Evolutionary conservation across 2,329 filamentous ascomycete species (phyloP).

Genomic region (Verticillium klebahnii): DNA sequence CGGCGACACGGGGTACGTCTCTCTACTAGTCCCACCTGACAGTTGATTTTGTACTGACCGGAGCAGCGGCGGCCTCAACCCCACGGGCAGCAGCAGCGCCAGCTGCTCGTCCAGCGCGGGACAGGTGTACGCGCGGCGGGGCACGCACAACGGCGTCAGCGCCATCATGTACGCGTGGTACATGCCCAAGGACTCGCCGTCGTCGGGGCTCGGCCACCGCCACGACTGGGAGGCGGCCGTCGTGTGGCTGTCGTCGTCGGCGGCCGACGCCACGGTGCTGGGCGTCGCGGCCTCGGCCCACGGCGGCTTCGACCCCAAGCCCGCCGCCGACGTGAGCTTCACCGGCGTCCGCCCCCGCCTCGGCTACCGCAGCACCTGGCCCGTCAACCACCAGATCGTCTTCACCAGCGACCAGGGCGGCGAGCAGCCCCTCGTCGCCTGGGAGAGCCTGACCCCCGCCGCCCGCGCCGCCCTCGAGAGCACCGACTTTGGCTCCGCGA

Average conservation of each 20-base stretch:
- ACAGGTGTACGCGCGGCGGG: conserved; percentile 27
- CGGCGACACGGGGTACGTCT: conserved; percentile 50
- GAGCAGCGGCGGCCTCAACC: conserved; percentile 21
- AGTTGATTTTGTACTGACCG: conserved; percentile 4
- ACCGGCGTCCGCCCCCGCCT: conserved; percentile 23
- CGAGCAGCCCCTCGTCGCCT: conserved; percentile 33
- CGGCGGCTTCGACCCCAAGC: conserved; percentile 21
- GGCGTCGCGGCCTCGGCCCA: conserved; percentile 26
- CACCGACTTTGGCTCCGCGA: conserved; percentile 33
- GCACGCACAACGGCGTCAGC: conserved; percentile 18
- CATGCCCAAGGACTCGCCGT: conserved; percentile 36
- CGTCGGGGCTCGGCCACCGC: conserved; percentile 26
- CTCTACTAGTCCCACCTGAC: too few species aligned
- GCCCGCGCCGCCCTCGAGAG: conserved; percentile 26
- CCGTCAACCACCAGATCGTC: conserved; percentile 29
- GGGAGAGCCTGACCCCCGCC: conserved; percentile 28
- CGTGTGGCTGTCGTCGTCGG: conserved; percentile 24
- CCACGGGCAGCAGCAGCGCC: conserved; percentile 19
- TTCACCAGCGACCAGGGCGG: conserved; percentile 27
- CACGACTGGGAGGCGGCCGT: conserved; percentile 31
- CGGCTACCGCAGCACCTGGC: conserved; percentile 23
- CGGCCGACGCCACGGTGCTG: conserved; percentile 20
- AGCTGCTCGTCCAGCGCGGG: conserved; percentile 22
- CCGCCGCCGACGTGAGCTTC: conserved; percentile 16
- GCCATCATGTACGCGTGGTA: conserved; percentile 31